phyloP scores from a whole-genome alignment of 805 yeast species.

The Pichia kluyveri region DNA sequence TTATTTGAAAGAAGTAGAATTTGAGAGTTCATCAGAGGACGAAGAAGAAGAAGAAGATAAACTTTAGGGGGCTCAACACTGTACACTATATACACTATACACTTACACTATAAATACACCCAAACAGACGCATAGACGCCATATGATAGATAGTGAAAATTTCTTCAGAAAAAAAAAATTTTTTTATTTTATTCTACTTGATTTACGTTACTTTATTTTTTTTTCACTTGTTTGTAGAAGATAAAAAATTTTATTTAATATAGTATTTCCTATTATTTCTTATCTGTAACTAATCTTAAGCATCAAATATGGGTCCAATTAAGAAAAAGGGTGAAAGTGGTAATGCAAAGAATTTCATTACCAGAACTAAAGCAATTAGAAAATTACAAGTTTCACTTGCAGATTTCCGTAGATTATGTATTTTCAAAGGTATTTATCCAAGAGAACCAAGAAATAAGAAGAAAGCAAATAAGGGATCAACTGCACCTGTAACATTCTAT shows the following conservation, averaged over 20 bases:
- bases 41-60: too few species aligned
- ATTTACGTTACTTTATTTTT: too few species aligned
- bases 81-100: too few species aligned
- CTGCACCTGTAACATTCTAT: conserved; percentile 92
- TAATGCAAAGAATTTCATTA: conserved; percentile 84
- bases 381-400: conserved; percentile 89
- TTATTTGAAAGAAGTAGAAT: too few species aligned
- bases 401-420: conserved; percentile 94
- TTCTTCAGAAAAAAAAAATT: not conserved
- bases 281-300: too few species aligned
- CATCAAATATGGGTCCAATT: conserved; percentile 43
- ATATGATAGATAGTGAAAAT: too few species aligned
- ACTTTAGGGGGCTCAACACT: too few species aligned
- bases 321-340: conserved; percentile 81
- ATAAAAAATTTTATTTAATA: not conserved
- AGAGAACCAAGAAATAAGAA: conserved; percentile 92
- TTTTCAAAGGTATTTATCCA: conserved; percentile 96
- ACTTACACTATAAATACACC: too few species aligned
- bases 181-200: not conserved
- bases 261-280: not conserved
- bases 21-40: too few species aligned
- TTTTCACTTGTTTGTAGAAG: too few species aligned
- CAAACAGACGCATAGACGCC: too few species aligned
- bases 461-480: conserved; percentile 97
- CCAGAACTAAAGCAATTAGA: conserved; percentile 90